A percentile compares a stretch with the other conserved stretches of the same genome.
phyloP scores from a whole-genome alignment of 1,284 basidiomycete genomes.

The Microbotryum scabiosae region DNA sequence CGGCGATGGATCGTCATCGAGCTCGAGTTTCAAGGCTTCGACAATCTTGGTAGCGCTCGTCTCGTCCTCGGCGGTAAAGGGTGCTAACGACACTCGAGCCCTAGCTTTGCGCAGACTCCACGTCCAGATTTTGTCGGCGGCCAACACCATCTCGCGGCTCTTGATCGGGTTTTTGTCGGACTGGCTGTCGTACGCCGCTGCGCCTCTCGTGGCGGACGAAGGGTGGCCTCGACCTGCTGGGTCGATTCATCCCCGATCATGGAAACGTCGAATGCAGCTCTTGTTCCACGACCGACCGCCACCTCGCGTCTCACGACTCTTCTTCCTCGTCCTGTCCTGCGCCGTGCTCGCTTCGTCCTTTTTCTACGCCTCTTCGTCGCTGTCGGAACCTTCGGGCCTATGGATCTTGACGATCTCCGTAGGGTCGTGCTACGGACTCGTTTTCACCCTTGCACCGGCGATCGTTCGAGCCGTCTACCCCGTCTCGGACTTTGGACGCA shows the following conservation, averaged over 20 bases:
- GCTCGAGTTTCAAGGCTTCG: neutral
- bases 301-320: slow-evolving; percentile 17
- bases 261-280: neutral
- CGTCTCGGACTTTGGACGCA: slow-evolving; percentile 29
- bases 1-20: slow-evolving; percentile 1
- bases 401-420: slow-evolving; percentile 25
- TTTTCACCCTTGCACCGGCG: slow-evolving; percentile 29
- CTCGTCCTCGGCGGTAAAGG: neutral
- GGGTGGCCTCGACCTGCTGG: neutral
- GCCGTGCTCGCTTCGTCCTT: slow-evolving; percentile 14
- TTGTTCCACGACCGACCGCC: neutral
- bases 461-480: slow-evolving; percentile 29
- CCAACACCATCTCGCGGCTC: slow-evolving; percentile 31
- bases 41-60: neutral
- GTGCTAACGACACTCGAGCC: neutral
- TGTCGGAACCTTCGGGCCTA: slow-evolving; percentile 11
- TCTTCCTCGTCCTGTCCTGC: slow-evolving; percentile 19
- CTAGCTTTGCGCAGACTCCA: slow-evolving; percentile 25
- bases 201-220: neutral
- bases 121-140: slow-evolving; percentile 27
- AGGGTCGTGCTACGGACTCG: slow-evolving; percentile 23
- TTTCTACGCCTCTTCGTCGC: slow-evolving; percentile 10
- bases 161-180: slow-evolving; percentile 29
- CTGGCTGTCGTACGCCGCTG: slow-evolving; percentile 14
- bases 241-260: neutral